A percentile compares a stretch with the other conserved stretches of the same genome.
Conservation (phyloP, 2,329 filamentous ascomycete species). For the Alternaria brassicae region DNA sequence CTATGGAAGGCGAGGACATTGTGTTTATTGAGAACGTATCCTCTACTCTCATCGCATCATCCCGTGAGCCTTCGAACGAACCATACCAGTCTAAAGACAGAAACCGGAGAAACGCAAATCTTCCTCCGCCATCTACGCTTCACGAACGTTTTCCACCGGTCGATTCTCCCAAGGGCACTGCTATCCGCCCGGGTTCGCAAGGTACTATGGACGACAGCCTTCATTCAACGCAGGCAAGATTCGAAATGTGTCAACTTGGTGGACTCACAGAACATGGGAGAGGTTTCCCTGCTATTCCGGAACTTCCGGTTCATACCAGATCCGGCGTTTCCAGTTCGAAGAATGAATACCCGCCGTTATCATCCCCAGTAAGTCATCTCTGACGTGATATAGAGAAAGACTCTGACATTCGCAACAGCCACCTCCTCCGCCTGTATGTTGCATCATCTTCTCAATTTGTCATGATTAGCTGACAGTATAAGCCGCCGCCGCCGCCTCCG, state of each 20-base stretch:
- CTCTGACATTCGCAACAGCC: background rate
- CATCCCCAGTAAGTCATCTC: background rate
- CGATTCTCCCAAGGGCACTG: background rate
- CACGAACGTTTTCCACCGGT: background rate
- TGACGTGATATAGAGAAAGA: background rate
- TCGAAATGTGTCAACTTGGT: background rate
- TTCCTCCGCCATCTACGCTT: background rate
- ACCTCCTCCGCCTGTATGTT: constrained; percentile 4
- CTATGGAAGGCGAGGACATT: constrained; percentile 19
- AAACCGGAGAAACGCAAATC: background rate
- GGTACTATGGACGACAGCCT: background rate
- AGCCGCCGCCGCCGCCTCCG: background rate
- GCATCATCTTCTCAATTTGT: background rate
- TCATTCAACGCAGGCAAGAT: background rate
- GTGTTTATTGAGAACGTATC: constrained; percentile 21
- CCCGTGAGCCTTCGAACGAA: constrained; percentile 3
- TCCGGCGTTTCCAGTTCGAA: background rate
- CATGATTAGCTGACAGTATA: background rate
- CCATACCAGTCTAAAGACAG: background rate
- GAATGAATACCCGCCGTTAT: background rate
- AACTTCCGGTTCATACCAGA: background rate
- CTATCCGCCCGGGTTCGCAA: background rate
- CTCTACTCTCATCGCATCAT: constrained; percentile 14
- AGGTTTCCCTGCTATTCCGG: rapidly evolving
- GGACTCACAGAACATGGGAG: background rate